A percentile compares a stretch with the other conserved stretches of the same genome.
These are phyloP conservation scores for Balakata baccata DNA, from an alignment of 345 rosid species.

Conservation along the genomic window DNA sequence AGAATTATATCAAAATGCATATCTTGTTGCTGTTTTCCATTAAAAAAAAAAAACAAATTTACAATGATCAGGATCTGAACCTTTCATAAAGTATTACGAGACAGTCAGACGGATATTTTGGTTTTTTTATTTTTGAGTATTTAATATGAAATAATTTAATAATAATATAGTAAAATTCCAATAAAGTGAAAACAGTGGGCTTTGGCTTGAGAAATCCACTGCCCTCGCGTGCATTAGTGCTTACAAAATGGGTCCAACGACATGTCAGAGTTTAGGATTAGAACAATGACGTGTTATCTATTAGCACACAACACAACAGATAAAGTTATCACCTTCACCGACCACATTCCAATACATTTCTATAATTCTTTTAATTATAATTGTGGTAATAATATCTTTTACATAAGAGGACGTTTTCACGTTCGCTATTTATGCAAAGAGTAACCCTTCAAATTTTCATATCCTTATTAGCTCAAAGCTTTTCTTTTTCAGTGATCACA, in stretches of 20 bases:
- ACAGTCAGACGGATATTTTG: too few relatives aligned
- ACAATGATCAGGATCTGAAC: too few relatives aligned
- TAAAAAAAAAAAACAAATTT: too few relatives aligned
- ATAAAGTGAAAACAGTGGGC: too few relatives aligned
- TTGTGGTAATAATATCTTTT: not conserved
- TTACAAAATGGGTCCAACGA: not conserved
- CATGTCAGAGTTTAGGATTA: conserved; percentile 19
- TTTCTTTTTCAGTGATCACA: not conserved
- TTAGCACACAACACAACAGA: not conserved
- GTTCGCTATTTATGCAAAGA: not conserved
- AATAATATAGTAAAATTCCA: too few relatives aligned
- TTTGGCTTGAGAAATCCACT: not conserved
- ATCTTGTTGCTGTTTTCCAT: too few relatives aligned
- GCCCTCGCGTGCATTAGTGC: not conserved
- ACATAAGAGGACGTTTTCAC: not conserved
- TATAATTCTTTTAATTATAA: too few relatives aligned
- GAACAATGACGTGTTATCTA: conserved; percentile 33
- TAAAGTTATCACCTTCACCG: not conserved
- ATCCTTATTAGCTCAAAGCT: not conserved
- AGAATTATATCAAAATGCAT: too few relatives aligned
- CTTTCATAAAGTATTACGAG: too few relatives aligned
- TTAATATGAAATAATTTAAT: too few relatives aligned
- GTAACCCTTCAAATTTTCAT: not conserved
- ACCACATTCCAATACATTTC: too few relatives aligned
- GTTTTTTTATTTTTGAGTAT: too few relatives aligned